Evolutionary conservation across 345 rosid species (phyloP), one percentile per base, ranked within the genome.

Genomic region (Sisymbrium irio): DNA sequence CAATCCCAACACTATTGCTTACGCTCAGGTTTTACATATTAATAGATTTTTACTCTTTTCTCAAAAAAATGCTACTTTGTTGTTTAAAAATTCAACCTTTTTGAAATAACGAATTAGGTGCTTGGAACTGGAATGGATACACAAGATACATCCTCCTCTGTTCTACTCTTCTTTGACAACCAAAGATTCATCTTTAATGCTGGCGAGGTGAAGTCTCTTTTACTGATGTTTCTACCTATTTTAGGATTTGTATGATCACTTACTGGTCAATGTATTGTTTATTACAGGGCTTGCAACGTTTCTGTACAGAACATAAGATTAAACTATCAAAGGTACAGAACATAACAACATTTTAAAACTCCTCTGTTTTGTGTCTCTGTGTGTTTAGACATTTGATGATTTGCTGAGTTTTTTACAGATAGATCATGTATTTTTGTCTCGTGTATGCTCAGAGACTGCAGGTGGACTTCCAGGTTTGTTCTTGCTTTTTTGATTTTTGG

Each of bases 61-160:
- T n/a, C 11, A 1, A 36, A 19, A 62, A 62, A 44, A 62, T 40
- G 45, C 7, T 17, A 4, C 18, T n/a, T 12, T 62, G 20, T 61
- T 27, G 14, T 35, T 7, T 61, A 36, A 22, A 51, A 32, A 25
- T 47, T 49, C 12, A 8, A 62, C 20, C 54, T 79, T 60, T 55
- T 30, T 15, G 10, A 22, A 13, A 25, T 5, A 25, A 11, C 44
- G 4, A 64, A 50, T 49, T 32, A 93, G 97, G 89, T 91, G 49
- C 82, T 93, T 41, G 98, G 98, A 53, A 93, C 96, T 27, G 98
- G 98, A 75, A 88, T 93, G 97, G 98, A 93, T 81, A 91, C 97
- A 40, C 98, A 93, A 76, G 98, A 93, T 62, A 93, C 97, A 0
- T 91, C 94, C 1, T 88, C 98, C 51, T 93, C 97, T 5, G 95